phyloP scores from a whole-genome alignment of 208 protist genomes.

The Kentomonas sorsogonicus region DNA sequence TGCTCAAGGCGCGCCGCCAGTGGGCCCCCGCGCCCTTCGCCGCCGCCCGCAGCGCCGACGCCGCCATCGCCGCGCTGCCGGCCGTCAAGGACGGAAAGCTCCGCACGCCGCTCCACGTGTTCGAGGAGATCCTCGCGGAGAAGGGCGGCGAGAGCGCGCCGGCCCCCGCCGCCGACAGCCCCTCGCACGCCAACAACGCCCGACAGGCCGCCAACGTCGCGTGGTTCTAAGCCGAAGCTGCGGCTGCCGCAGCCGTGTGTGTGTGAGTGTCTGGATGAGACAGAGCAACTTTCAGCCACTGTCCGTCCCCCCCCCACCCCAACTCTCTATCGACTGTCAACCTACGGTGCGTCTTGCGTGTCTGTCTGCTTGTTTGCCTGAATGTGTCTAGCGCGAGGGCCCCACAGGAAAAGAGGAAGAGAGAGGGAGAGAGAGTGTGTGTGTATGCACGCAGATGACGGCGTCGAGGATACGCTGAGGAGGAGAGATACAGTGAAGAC shows the following conservation, averaged over 20 bases:
- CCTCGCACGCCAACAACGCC: constrained; percentile 12
- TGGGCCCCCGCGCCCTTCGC: constrained; percentile 44
- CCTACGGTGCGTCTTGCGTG: too few species aligned
- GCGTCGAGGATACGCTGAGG: too few species aligned
- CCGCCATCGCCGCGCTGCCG: constrained; percentile 41
- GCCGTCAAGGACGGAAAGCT: constrained; percentile 54
- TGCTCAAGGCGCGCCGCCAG: constrained; percentile 34
- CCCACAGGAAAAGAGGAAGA: too few species aligned
- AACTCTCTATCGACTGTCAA: too few species aligned
- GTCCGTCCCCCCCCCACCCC: too few species aligned
- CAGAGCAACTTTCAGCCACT: too few species aligned
- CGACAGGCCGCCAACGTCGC: constrained; percentile 30
- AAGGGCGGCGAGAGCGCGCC: constrained; percentile 45
- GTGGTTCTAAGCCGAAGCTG: constrained; percentile 29
- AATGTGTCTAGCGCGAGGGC: too few species aligned
- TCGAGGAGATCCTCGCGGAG: constrained; percentile 58
- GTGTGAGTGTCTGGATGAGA: background rate
- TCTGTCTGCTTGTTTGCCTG: too few species aligned
- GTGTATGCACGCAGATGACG: too few species aligned
- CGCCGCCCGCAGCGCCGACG: constrained; percentile 31
- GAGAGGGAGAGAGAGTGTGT: too few species aligned
- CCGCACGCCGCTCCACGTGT: constrained; percentile 74
- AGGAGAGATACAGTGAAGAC: too few species aligned
- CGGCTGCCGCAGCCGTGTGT: background rate
- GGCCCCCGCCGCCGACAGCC: constrained; percentile 10